phyloP scores from a whole-genome alignment of 164 flowering plant genomes.

The Chloranthus sessilifolius region DNA sequence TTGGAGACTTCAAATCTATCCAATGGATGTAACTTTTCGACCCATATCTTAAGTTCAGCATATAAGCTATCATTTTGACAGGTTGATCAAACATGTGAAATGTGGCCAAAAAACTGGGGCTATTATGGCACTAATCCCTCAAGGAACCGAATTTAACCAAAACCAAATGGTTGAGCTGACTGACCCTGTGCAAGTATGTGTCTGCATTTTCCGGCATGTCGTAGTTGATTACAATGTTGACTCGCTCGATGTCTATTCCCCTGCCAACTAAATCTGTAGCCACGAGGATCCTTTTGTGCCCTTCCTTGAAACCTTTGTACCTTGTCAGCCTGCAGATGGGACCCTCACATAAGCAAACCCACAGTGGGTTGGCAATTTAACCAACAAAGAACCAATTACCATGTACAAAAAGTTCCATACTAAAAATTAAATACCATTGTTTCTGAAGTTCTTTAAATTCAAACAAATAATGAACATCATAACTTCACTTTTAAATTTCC shows the following conservation, averaged over 20 bases:
- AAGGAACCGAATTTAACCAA: too few relatives aligned
- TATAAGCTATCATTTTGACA: too few relatives aligned
- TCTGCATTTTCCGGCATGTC: constrained; percentile 99
- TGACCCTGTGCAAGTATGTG: constrained; percentile 90
- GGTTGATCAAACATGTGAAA: too few relatives aligned
- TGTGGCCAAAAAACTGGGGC: too few relatives aligned
- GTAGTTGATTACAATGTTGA: constrained; percentile 94
- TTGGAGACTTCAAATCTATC: too few relatives aligned
- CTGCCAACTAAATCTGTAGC: constrained; percentile 98
- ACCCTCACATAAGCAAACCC: neutral
- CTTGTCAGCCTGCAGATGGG: constrained; percentile 61
- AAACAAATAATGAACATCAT: too few relatives aligned
- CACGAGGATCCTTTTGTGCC: constrained; percentile 89
- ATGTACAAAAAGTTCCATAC: neutral
- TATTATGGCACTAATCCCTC: too few relatives aligned
- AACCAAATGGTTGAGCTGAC: neutral
- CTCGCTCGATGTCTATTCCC: constrained; percentile 96
- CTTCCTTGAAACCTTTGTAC: constrained; percentile 93
- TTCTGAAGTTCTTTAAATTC: neutral
- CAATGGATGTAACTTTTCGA: too few relatives aligned
- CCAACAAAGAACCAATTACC: neutral
- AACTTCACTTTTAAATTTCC: too few relatives aligned
- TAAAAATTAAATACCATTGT: neutral
- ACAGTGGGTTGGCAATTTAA: too few relatives aligned
- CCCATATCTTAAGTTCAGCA: too few relatives aligned